Evolutionary conservation across 2,329 filamentous ascomycete species (phyloP).

Genomic region (Colletotrichum zoysiae): DNA sequence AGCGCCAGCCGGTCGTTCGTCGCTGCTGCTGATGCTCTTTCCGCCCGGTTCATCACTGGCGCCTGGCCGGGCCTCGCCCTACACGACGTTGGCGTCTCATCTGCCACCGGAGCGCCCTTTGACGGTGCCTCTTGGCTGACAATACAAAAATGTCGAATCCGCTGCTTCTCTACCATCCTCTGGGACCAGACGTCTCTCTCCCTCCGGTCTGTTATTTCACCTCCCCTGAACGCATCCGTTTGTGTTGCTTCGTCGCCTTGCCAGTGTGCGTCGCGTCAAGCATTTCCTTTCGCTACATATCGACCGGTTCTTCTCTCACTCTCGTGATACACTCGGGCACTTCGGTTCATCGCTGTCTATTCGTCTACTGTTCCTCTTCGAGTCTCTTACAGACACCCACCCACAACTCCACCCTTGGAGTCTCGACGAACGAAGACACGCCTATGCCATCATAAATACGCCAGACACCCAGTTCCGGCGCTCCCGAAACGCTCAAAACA

Average conservation of each 20-base stretch:
- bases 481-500: slow-evolving; percentile 13
- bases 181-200: neutral
- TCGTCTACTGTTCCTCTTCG: too few species aligned
- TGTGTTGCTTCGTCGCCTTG: neutral
- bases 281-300: neutral
- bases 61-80: slow-evolving; percentile 12
- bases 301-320: neutral
- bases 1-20: neutral
- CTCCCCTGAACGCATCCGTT: neutral
- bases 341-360: neutral
- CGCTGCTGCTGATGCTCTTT: neutral
- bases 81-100: slow-evolving; percentile 1
- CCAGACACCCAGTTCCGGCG: neutral
- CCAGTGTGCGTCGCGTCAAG: neutral
- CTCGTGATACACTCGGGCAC: neutral
- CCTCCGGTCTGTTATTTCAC: neutral
- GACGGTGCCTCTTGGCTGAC: slow-evolving; percentile 26
- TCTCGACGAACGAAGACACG: neutral
- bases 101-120: slow-evolving; percentile 1
- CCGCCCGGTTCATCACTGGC: slow-evolving; percentile 11
- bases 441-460: slow-evolving; percentile 10
- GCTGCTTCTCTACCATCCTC: neutral
- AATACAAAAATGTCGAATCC: slow-evolving; percentile 25
- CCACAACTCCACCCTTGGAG: neutral
- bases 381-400: neutral